Percentiles rank a stretch among this genome's conserved stretches.
phyloP scores from a whole-genome alignment of 441 rosid species.

The Brassica balearica region DNA sequence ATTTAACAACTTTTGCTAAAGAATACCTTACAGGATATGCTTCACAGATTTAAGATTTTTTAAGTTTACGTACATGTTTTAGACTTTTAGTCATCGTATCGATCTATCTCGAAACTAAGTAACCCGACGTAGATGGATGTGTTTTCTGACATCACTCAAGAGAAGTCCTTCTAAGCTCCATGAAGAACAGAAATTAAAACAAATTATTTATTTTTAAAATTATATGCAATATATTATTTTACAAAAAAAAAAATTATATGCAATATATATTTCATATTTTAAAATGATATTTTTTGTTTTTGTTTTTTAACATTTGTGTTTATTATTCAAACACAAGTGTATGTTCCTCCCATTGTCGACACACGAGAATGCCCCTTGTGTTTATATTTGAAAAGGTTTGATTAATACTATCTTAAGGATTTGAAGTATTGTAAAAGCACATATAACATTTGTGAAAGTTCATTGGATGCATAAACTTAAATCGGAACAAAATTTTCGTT shows the following conservation, averaged over 20 bases:
- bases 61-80: constrained; percentile 25
- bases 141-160: not conserved
- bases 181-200: not conserved
- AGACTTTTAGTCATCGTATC: not conserved
- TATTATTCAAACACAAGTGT: too few species aligned
- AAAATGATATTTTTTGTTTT: too few species aligned
- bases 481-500: not conserved
- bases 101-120: constrained; percentile 4
- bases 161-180: not conserved
- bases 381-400: not conserved
- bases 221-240: too few species aligned
- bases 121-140: not conserved
- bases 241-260: too few species aligned
- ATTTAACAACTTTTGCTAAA: constrained; percentile 5
- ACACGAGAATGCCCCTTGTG: not conserved
- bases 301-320: too few species aligned
- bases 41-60: not conserved
- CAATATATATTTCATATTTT: not conserved
- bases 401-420: too few species aligned
- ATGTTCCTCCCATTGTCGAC: too few species aligned
- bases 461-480: not conserved
- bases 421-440: too few species aligned
- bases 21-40: not conserved
- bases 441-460: not conserved
- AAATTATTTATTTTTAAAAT: too few species aligned